Evolutionary conservation across 345 rosid genomes (phyloP).

Genomic region (Lepidium africanum): DNA sequence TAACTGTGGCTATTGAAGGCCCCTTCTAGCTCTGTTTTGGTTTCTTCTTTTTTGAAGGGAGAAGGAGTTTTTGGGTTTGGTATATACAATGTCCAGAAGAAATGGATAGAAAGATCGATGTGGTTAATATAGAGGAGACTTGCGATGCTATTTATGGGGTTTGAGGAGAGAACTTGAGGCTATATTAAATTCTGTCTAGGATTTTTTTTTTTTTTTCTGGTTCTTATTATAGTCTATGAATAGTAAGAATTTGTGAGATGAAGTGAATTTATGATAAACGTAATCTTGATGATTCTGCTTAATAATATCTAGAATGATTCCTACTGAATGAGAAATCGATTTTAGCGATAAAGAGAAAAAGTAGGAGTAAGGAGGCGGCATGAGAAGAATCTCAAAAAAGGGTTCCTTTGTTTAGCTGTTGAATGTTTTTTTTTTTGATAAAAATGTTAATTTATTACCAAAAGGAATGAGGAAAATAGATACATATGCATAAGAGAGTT

Average conservation of each 20-base stretch:
- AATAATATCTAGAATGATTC: background rate
- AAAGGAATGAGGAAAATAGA: too few species aligned
- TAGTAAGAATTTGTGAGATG: background rate
- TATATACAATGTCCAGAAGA: background rate
- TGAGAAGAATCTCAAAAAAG: background rate
- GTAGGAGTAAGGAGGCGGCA: background rate
- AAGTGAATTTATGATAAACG: background rate
- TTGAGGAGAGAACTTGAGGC: slow-evolving; percentile 12
- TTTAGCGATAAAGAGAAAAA: background rate
- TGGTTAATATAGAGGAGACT: slow-evolving; percentile 7
- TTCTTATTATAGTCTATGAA: slow-evolving; percentile 11
- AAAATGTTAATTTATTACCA: too few species aligned
- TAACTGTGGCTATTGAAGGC: slow-evolving; percentile 10
- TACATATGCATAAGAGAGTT: too few species aligned
- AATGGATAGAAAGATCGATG: background rate
- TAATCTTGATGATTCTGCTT: background rate
- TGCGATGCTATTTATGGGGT: slow-evolving; percentile 14
- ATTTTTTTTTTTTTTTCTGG: background rate
- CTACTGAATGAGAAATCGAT: background rate
- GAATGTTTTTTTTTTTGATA: too few species aligned
- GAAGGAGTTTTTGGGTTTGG: background rate
- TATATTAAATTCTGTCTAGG: slow-evolving; percentile 16
- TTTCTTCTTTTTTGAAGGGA: background rate
- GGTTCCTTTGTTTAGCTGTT: background rate
- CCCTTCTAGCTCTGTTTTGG: slow-evolving; percentile 9